Base-by-base conservation (phyloP, 768 basidiomycete genomes). In the Leccinellum albellum region DNA sequence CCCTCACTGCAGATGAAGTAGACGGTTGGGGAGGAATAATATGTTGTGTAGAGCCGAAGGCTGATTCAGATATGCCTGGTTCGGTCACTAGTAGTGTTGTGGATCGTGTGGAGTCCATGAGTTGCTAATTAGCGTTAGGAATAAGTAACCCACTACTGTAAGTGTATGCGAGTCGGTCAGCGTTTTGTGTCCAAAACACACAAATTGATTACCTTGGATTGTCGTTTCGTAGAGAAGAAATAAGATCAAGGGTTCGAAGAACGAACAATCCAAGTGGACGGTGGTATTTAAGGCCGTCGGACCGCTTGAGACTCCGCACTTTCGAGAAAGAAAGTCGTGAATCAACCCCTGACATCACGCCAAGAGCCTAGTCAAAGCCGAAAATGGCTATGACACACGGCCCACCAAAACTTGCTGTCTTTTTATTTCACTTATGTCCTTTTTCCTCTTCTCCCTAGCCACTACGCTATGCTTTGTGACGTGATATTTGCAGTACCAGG, bases 81-180 rank as follows among this genome's bases (percentile, higher is more conserved):
- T 60, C 62, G 7, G 55, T 21, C 60, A 60, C 66, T 63, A 57
- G 17, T 63, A 57, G 17, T 21, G 58, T 28, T 42, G 48, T 55
- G 13, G 56, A 59, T 40, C 55, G 64, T 17, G 48, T 1, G 17
- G 46, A n/a, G 17, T 57, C 58, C 67, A 67, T 68, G 52, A 62
- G 57, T 54, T 46, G 35, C 15, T 15, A 15, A 8, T 51, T 37
- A 32, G 17, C 26, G 28, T 42, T n/a, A 33, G 21, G 5, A 53
- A 32, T 17, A 33, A 17, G 55, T 28, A 23, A 60, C 64, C 53
- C 46, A 60, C 58, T 66, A 6, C 44, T 58, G 23, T 1, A 17
- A 42, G 31, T 15, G 26, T 14, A 12, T 13, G 40, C 44, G 44
- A 8, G 23, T 40, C 17, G 8, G 20, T 49, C 21, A 32, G 45